A percentile compares a stretch with the other conserved stretches of the same genome.
Evolutionary conservation across 805 yeast species (phyloP).

Genomic region (Cyberlindnera amylophila): DNA sequence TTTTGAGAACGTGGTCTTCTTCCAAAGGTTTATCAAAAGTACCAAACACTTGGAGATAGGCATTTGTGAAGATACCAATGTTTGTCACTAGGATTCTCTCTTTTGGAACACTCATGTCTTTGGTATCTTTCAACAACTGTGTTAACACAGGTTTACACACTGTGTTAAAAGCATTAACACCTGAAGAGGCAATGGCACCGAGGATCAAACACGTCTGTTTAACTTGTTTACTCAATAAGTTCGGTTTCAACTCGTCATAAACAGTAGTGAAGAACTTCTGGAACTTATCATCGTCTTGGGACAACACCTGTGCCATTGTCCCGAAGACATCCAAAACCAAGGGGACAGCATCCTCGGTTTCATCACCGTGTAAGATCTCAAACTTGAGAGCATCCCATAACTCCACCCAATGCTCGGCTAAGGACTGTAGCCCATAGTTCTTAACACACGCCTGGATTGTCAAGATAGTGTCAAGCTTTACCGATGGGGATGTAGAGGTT

Average conservation of each 20-base stretch:
- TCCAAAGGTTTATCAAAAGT: conserved; percentile 16
- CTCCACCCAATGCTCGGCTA: conserved; percentile 61
- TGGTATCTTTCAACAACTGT: conserved; percentile 33
- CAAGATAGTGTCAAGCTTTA: conserved; percentile 67
- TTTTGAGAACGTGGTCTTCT: conserved; percentile 9
- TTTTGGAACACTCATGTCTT: conserved; percentile 45
- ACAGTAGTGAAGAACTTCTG: conserved; percentile 38
- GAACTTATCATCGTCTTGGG: conserved; percentile 30
- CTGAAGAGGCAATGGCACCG: conserved; percentile 49
- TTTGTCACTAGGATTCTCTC: conserved; percentile 59
- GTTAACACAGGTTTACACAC: conserved; percentile 47
- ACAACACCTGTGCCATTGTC: conserved; percentile 38
- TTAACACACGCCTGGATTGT: conserved; percentile 57
- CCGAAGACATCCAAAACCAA: conserved; percentile 43
- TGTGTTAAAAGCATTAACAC: conserved; percentile 41
- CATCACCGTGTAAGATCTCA: conserved; percentile 83
- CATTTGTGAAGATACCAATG: conserved; percentile 52
- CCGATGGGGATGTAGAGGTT: conserved; percentile 67
- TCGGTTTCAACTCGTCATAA: conserved; percentile 49
- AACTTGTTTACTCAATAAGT: conserved; percentile 48
- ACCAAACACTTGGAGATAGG: conserved; percentile 45
- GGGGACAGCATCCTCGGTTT: conserved; percentile 39
- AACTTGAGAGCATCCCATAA: conserved; percentile 87
- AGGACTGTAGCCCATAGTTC: conserved; percentile 44
- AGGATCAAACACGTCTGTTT: conserved; percentile 63